Evolutionary conservation across 2,329 filamentous ascomycete species (phyloP).

Genomic region (Paraphoma sp.): DNA sequence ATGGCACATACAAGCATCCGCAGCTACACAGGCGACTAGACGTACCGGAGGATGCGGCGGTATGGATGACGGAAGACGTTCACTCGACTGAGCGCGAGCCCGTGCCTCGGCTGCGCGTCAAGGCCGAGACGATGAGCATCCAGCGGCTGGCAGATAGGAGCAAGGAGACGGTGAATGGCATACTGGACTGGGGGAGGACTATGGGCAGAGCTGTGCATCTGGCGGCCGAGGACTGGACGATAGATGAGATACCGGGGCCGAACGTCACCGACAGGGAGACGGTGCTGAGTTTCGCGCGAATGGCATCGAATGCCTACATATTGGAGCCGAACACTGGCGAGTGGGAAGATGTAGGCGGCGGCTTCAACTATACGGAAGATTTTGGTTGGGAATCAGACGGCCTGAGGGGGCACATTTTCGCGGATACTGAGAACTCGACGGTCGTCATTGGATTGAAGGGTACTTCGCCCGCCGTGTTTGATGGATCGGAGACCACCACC

Average conservation of each 20-base stretch:
- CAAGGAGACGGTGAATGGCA: slow-evolving; percentile 75
- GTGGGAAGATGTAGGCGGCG: slow-evolving; percentile 74
- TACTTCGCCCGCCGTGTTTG: slow-evolving; percentile 86
- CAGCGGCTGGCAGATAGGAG: slow-evolving; percentile 82
- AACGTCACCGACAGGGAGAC: slow-evolving; percentile 87
- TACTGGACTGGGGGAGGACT: slow-evolving; percentile 75
- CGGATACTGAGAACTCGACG: slow-evolving; percentile 83
- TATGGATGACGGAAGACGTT: slow-evolving; percentile 70
- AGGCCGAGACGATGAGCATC: slow-evolving; percentile 72
- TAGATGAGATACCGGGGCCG: slow-evolving; percentile 79
- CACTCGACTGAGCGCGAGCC: slow-evolving; percentile 47
- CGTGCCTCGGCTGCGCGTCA: slow-evolving; percentile 57
- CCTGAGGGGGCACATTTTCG: slow-evolving; percentile 89
- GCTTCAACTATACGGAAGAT: slow-evolving; percentile 84
- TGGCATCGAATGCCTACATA: slow-evolving; percentile 90
- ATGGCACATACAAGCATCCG: slow-evolving; percentile 81
- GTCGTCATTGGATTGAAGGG: slow-evolving; percentile 93
- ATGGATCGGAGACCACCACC: slow-evolving; percentile 94
- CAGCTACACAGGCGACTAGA: slow-evolving; percentile 79
- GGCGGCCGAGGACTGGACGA: slow-evolving; percentile 78
- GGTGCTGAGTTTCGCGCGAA: slow-evolving; percentile 81
- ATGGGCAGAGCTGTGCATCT: slow-evolving; percentile 72
- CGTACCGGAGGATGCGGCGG: slow-evolving; percentile 65
- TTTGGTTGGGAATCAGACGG: slow-evolving; percentile 95
- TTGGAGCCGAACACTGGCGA: slow-evolving; percentile 72